Evolutionary conservation across 2,329 filamentous ascomycete species (phyloP).

Genomic region (Verticillium nonalfalfae): DNA sequence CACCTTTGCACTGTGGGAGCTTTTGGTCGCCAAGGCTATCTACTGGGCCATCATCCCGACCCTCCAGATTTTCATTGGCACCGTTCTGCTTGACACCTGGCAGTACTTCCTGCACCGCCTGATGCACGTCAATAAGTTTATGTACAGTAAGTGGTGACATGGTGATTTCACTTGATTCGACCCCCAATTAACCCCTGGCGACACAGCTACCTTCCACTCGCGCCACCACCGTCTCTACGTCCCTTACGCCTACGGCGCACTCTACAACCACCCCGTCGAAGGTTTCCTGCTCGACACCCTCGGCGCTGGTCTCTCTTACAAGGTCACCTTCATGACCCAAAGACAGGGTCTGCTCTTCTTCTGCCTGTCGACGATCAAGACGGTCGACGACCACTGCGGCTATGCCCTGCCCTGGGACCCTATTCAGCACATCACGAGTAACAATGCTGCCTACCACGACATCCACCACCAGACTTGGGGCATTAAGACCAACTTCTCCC

Average conservation of each 20-base stretch:
- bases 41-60: constrained; percentile 75
- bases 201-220: constrained; percentile 65
- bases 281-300: constrained; percentile 90
- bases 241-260: constrained; percentile 91
- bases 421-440: constrained; percentile 82
- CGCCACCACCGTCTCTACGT: constrained; percentile 96
- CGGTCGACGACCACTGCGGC: constrained; percentile 94
- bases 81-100: constrained; percentile 86
- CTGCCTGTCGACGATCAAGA: constrained; percentile 84
- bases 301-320: constrained; percentile 78
- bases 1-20: constrained; percentile 79
- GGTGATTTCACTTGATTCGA: constrained; percentile 44
- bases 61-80: constrained; percentile 69
- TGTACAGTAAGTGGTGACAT: constrained; percentile 76
- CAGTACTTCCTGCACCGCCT: constrained; percentile 94
- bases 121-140: constrained; percentile 97
- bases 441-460: constrained; percentile 95
- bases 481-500: constrained; percentile 91
- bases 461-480: constrained; percentile 99
- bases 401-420: constrained; percentile 96
- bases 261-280: constrained; percentile 95
- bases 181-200: background rate
- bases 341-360: constrained; percentile 90
- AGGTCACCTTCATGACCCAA: constrained; percentile 73
- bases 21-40: constrained; percentile 64